phyloP scores from a whole-genome alignment of 2,329 filamentous ascomycete species.

The Aspergillus puulaauensis region DNA sequence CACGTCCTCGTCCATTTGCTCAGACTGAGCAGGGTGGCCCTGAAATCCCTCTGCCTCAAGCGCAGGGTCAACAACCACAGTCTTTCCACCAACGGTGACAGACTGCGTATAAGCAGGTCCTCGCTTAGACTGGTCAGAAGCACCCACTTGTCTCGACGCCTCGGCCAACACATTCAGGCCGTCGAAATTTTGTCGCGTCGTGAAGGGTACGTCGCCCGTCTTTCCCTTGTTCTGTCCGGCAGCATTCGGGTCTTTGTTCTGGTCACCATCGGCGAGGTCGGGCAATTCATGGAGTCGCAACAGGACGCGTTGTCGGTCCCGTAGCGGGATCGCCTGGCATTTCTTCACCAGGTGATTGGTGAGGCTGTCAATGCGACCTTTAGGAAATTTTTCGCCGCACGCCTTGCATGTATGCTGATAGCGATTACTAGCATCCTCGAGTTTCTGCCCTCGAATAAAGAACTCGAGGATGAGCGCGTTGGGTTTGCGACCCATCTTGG shows the following conservation, averaged over 20 bases:
- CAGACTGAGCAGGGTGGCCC: conserved; percentile 27
- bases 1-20: conserved; percentile 27
- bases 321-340: conserved; percentile 74
- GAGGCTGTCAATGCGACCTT: conserved; percentile 81
- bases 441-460: conserved; percentile 82
- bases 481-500: conserved; percentile 75
- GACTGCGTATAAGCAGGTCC: conserved; percentile 39
- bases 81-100: conserved; percentile 42
- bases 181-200: conserved; percentile 65
- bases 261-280: conserved; percentile 47
- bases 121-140: conserved; percentile 47
- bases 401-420: conserved; percentile 89
- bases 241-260: conserved; percentile 39
- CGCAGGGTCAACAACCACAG: conserved; percentile 43
- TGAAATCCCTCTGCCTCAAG: conserved; percentile 43
- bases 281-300: conserved; percentile 70
- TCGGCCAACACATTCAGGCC: conserved; percentile 84
- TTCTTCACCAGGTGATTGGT: conserved; percentile 80
- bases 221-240: conserved; percentile 36
- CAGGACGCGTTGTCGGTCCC: conserved; percentile 73
- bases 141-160: conserved; percentile 75
- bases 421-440: conserved; percentile 85
- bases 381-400: conserved; percentile 85
- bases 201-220: conserved; percentile 43
- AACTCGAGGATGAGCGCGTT: conserved; percentile 84